Evolutionary conservation across 345 rosid species (phyloP), one percentile per base, ranked within the genome.

Genomic region (Trapa incisa): DNA sequence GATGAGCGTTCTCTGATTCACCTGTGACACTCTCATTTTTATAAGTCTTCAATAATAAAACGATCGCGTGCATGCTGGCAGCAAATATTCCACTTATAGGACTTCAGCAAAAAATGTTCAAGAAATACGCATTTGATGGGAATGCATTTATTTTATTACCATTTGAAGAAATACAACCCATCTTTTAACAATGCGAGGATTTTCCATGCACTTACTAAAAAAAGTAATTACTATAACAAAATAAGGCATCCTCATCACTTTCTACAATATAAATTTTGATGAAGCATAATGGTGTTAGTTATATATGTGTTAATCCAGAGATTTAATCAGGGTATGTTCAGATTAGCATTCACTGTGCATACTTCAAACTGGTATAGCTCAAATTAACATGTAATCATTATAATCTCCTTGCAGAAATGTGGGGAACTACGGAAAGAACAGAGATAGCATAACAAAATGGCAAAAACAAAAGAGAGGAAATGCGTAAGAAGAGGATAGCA

Each of bases 1-100:
- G 73, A 91, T 85, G 37, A 91, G 86, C 1, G 97, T 86, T 73
- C 80, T 86, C 72, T 91, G 96, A 54, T 83, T 75, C 54, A 87
- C 86, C 96, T 91, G 84, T 11, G 70, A 47, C 42, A 53, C 9
- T 11, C 33, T 32, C 35, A 58, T 58, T 38, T 32, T 32, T 32
- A 58, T 58, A 58, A 58, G 63, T 32, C 63, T 5, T 1, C 10
- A 1, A 32, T 11, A 5, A 8, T 35, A 58, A 32, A 35, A 2
- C 15, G 29, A 35, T 58, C 10, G 35, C 4, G 14, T 15, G 8
- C 13, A 4, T 5, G 33, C 1, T 6, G 33, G 35, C 60, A 29
- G 63, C 63, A 32, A 58, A 12, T 22, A 32, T 58, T 10, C 16
- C 37, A 58, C 37, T 58, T 57, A 11, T 16, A 2, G 38, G 63